phyloP scores from a whole-genome alignment of 2,329 filamentous ascomycete genomes.

The Rhynchosporium agropyri region DNA sequence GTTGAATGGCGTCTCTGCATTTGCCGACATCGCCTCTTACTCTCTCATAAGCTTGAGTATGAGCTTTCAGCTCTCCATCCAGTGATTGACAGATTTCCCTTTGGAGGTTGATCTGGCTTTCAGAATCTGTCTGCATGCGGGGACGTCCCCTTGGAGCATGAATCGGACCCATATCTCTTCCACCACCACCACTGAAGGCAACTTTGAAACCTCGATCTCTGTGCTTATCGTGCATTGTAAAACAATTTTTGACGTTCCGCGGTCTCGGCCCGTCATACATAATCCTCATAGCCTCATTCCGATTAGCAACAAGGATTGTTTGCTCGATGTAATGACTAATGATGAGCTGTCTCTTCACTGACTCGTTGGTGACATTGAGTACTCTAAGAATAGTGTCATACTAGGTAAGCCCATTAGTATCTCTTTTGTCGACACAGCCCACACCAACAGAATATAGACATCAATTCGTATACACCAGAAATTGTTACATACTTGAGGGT shows the following conservation, averaged over 20 bases:
- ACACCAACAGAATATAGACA: not conserved
- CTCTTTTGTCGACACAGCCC: not conserved
- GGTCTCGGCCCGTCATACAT: constrained; percentile 65
- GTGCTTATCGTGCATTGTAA: constrained; percentile 66
- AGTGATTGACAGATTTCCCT: constrained; percentile 56
- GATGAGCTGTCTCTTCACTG: constrained; percentile 79
- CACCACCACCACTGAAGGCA: constrained; percentile 47
- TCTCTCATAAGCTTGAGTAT: constrained; percentile 45
- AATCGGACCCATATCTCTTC: constrained; percentile 52
- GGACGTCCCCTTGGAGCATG: constrained; percentile 44
- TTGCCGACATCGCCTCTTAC: constrained; percentile 51
- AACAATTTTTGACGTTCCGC: constrained; percentile 72
- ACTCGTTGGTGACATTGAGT: constrained; percentile 78
- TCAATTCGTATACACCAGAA: not conserved
- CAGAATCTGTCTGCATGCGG: constrained; percentile 80
- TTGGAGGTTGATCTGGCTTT: constrained; percentile 62
- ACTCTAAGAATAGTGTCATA: constrained; percentile 80
- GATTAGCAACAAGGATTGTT: constrained; percentile 72
- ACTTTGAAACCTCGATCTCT: constrained; percentile 64
- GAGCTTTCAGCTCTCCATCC: constrained; percentile 54
- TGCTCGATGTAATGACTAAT: constrained; percentile 85
- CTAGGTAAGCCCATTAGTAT: not conserved
- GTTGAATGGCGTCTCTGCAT: constrained; percentile 51
- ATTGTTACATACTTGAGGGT: constrained; percentile 57
- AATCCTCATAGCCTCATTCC: constrained; percentile 66